Conservation (phyloP, 2,329 filamentous ascomycete species). For the Colletotrichum magnum region DNA sequence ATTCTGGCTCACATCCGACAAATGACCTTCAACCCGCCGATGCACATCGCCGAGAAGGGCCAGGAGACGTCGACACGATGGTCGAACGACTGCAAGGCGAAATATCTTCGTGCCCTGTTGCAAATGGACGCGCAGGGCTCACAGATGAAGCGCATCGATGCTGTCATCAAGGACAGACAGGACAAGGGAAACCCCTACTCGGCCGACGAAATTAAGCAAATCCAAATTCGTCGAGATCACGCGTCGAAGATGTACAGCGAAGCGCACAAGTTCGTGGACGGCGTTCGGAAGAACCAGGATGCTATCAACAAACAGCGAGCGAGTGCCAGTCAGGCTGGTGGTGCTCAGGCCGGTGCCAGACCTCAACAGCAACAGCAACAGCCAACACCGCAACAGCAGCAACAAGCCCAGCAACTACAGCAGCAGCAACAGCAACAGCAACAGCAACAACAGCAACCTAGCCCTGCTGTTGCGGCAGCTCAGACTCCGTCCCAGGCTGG, state of each 20-base stretch:
- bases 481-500: constrained; percentile 44
- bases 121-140: constrained; percentile 63
- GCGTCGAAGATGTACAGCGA: constrained; percentile 62
- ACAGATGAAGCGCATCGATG: constrained; percentile 60
- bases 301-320: constrained; percentile 45
- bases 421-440: constrained; percentile 47
- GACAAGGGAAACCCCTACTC: constrained; percentile 60
- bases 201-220: constrained; percentile 62
- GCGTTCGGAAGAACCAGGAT: constrained; percentile 62
- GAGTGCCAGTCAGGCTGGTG: constrained; percentile 45
- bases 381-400: constrained; percentile 41
- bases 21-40: constrained; percentile 62
- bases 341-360: constrained; percentile 14
- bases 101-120: constrained; percentile 63
- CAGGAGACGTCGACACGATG: constrained; percentile 62
- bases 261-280: constrained; percentile 63
- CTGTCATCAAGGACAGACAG: constrained; percentile 57
- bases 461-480: constrained; percentile 36
- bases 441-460: constrained; percentile 45
- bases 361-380: constrained; percentile 42
- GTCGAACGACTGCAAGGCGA: constrained; percentile 62
- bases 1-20: constrained; percentile 63
- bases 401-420: constrained; percentile 32
- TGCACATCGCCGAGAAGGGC: constrained; percentile 57
- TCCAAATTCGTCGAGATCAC: constrained; percentile 59